Conservation (phyloP, 495 filamentous ascomycete species). For the Parathielavia appendiculata region DNA sequence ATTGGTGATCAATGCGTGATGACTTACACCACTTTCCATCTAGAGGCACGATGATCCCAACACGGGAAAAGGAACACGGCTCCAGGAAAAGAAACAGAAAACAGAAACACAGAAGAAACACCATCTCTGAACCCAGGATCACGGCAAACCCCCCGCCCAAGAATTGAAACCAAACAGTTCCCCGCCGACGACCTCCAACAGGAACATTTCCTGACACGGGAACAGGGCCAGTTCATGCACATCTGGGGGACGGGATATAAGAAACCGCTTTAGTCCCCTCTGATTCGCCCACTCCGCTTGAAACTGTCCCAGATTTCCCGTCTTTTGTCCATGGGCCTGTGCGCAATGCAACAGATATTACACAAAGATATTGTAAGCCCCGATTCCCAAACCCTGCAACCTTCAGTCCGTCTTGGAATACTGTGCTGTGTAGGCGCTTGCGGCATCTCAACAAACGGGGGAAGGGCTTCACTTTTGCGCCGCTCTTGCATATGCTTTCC, state of each 20-base stretch:
- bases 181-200: slow-evolving; percentile 1
- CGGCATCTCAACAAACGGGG: too few relatives aligned
- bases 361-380: too few relatives aligned
- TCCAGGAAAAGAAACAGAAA: neutral
- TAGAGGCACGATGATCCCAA: neutral
- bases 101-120: slow-evolving; percentile 10
- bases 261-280: neutral
- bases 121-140: neutral
- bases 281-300: neutral
- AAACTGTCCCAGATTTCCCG: too few relatives aligned
- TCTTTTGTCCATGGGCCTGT: too few relatives aligned
- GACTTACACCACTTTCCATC: too few relatives aligned
- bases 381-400: too few relatives aligned
- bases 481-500: too few relatives aligned
- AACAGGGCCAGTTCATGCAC: neutral
- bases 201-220: slow-evolving; percentile 8
- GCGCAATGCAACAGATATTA: too few relatives aligned
- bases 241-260: neutral
- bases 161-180: slow-evolving; percentile 2
- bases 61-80: neutral
- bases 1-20: too few relatives aligned
- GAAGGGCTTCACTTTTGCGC: too few relatives aligned
- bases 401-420: too few relatives aligned
- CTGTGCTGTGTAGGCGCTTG: too few relatives aligned
- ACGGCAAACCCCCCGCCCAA: neutral